Base-by-base conservation (phyloP, 106 monocot species). In the Phalaenopsis equestris region DNA sequence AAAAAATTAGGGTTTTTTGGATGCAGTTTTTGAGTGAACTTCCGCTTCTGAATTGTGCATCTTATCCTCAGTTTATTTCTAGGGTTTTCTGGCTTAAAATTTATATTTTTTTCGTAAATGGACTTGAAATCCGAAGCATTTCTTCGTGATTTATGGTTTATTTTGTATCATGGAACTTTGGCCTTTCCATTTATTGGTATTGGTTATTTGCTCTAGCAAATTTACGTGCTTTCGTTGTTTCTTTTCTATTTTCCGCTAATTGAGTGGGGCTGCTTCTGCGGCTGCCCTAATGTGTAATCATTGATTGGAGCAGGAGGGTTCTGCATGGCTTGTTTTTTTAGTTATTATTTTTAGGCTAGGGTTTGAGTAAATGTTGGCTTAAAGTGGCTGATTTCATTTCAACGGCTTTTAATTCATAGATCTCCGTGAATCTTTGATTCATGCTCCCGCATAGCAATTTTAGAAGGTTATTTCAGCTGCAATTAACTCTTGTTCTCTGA, bases 1-100 rank as follows among this genome's bases (percentile, higher is more conserved):
- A 30, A 38, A 39, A 38, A 37, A 0, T 70, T 81, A 75, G 81
- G 61, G 81, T 38, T 42, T 58, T 43, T 58, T 75, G 74, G 58
- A 81, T 75, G 81, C 56, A 18, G 72, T 47, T 76, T 78, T 42
- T 58, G 5, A 6, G 1, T 8, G 24, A 18, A 8, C 21, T 10
- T 75, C 10, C 23, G 58, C 49, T 41, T 21, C 16, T 58, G 78
- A 18, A 41, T 56, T 38, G 9, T 61, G 57, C 56, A 17, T 8
- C 14, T 19, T 57, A 5, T 15, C 8, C 38, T 19, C 61, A 45
- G 56, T 65, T 65, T 21, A 18, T 72, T 80, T 41, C n/a, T 58
- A 19, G 57, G 70, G 74, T 42, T 45, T 45, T 74, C 8, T 1
- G 70, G 11, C 38, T 70, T 70, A 6, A 74, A 74, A 74, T 43